These are phyloP conservation scores for Pharnaceum exiguum DNA, from an alignment of 148 eudicot species.

Conservation along the genomic window DNA sequence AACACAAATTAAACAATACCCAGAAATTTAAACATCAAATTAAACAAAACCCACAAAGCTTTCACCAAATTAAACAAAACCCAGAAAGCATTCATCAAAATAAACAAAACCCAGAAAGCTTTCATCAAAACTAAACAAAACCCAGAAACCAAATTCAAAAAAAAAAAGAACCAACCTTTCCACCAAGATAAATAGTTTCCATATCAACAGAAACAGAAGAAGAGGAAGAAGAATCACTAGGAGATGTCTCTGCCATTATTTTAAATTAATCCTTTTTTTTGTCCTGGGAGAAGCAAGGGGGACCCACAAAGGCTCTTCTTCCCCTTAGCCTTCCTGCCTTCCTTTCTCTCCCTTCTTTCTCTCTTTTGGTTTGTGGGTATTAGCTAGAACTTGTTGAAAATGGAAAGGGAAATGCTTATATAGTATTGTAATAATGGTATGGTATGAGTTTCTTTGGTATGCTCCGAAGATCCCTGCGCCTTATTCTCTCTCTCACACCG, in stretches of 20 bases:
- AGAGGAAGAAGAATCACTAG: conserved; percentile 48
- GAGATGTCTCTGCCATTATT: conserved; percentile 69
- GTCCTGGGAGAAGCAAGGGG: conserved; percentile 3
- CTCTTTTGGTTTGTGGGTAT: too few relatives aligned
- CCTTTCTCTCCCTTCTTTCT: neutral
- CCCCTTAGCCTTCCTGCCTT: neutral
- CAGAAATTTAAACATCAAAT: neutral
- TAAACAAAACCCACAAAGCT: conserved; percentile 3
- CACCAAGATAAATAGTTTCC: conserved; percentile 84
- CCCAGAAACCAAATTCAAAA: neutral
- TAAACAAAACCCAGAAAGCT: neutral
- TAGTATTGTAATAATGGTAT: too few relatives aligned
- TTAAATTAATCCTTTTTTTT: neutral
- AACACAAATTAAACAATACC: neutral
- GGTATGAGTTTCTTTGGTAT: too few relatives aligned
- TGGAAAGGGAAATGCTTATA: too few relatives aligned
- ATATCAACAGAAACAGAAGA: conserved; percentile 77
- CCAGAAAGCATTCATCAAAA: neutral
- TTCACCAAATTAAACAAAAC: conserved; percentile 1
- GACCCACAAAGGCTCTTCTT: conserved; percentile 29
- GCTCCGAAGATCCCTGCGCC: conserved; percentile 27
- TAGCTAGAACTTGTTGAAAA: too few relatives aligned
- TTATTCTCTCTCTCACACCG: conserved; percentile 32
- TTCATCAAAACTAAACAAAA: conserved; percentile 1
- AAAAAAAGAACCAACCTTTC: conserved; percentile 50